Base-by-base conservation (phyloP, 2,329 filamentous ascomycete genomes). In the Penicillium sp. region DNA sequence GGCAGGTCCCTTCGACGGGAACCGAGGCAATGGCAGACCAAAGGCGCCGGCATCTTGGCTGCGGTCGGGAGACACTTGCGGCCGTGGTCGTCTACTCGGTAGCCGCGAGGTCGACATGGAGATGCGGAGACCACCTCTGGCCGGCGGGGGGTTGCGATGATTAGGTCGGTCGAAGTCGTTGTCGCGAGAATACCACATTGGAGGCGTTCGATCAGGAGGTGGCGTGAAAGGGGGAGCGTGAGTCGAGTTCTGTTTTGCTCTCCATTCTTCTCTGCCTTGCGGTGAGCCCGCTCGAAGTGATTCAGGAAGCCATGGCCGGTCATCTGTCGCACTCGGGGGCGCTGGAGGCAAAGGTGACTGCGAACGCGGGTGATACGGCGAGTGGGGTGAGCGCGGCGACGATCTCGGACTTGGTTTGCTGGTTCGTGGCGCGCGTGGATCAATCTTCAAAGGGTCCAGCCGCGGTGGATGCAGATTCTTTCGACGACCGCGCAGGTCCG, bases 51-150 rank as follows among this genome's bases (percentile, higher is more conserved):
- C 39, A 9, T 74, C 70, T 13, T 68, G 64, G 24, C 65, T 66
- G 43, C 62, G 66, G 35, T 74, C 71, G 9, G 66, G 67, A 9
- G 64, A 63, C 31, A 68, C 65, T 35, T 67, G 67, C 6, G 60
- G 62, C 44, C 65, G 67, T 7, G 69, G 72, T 3, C 68, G 71
- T 53, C 64, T 70, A 56, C 54, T 66, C 31, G 73, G 65, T 50
- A 76, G 56, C 47, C 70, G 68, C 10, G 73, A 72, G 19, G 71
- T 71, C 24, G 76, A 77, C 66, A 73, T 73, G 27, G 75, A 75
- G n/a, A 73, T 75, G 14, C 72, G 71, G 36, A 75, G 62, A 1
- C 67, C 69, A 5, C 69, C 67, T 52, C 68, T 68, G 6, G 62
- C 57, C 2, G 71, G 70, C 22, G 66, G 64, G 33, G 63, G 60